phyloP scores from a whole-genome alignment of 2,329 filamentous ascomycete species.

The Beauveria sp. region DNA sequence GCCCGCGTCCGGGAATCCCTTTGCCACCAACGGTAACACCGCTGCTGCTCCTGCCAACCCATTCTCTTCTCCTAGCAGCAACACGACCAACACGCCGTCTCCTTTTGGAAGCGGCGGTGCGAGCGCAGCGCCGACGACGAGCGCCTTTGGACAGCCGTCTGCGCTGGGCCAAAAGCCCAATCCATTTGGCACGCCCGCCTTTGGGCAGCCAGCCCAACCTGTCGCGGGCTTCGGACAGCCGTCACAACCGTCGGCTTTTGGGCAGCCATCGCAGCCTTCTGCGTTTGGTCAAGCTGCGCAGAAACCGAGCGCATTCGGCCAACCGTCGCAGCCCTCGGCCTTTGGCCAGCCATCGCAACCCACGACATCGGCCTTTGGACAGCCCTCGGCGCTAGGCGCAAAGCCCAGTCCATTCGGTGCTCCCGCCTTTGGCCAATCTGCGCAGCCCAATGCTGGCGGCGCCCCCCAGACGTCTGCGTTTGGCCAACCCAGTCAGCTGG shows the following conservation, averaged over 20 bases:
- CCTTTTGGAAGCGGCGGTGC: conserved; percentile 23
- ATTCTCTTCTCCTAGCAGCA: conserved; percentile 27
- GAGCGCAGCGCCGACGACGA: conserved; percentile 16
- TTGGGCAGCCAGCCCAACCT: conserved; percentile 25
- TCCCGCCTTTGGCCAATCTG: conserved; percentile 33
- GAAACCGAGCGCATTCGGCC: conserved; percentile 27
- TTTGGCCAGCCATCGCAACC: conserved; percentile 25
- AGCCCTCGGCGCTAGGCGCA: conserved; percentile 17
- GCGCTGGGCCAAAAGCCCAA: conserved; percentile 22
- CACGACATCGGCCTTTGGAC: conserved; percentile 34
- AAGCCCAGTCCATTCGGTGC: conserved; percentile 24
- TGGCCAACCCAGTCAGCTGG: conserved; percentile 31
- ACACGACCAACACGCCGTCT: conserved; percentile 16
- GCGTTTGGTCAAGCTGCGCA: conserved; percentile 26
- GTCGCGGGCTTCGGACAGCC: conserved; percentile 19
- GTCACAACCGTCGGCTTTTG: conserved; percentile 17
- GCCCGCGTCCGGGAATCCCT: conserved; percentile 29
- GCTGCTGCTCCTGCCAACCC: conserved; percentile 26
- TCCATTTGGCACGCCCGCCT: conserved; percentile 23
- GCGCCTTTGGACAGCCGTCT: conserved; percentile 36
- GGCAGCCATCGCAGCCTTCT: conserved; percentile 21
- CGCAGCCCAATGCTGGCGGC: conserved; percentile 16
- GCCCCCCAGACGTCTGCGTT: conserved; percentile 21
- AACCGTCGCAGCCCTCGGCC: conserved; percentile 21
- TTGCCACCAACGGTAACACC: conserved; percentile 23